phyloP scores from a whole-genome alignment of 73 alveolate species.

The Paramecium primaurelia region DNA sequence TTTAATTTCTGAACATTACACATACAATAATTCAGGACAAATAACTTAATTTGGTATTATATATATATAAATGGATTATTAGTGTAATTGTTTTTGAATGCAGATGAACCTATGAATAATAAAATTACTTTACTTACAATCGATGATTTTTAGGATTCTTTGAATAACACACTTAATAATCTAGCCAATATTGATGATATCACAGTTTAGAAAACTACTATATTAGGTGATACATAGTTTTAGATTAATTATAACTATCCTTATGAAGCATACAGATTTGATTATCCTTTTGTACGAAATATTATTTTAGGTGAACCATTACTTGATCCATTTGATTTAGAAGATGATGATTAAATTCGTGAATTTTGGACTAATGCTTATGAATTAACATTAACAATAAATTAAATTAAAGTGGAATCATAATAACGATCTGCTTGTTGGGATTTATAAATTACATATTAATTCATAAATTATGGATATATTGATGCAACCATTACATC shows the following conservation, averaged over 20 bases:
- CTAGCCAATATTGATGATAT: neutral
- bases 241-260: slow-evolving; percentile 18
- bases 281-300: neutral
- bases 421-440: neutral
- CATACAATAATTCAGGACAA: neutral
- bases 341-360: neutral
- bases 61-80: neutral
- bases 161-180: neutral
- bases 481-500: neutral
- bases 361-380: slow-evolving; percentile 21
- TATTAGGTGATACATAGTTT: neutral
- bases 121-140: neutral
- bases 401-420: neutral
- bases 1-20: neutral
- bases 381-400: neutral
- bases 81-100: neutral
- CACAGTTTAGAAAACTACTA: neutral
- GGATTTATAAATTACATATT: slow-evolving; percentile 7
- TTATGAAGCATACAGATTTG: neutral
- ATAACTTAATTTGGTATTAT: neutral
- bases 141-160: neutral
- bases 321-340: neutral
- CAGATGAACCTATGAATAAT: slow-evolving; percentile 35
- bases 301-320: neutral
- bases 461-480: slow-evolving; percentile 7